Evolutionary conservation across 192 early-diverging fungal species (phyloP).

Genomic region (Coemansia sp.): DNA sequence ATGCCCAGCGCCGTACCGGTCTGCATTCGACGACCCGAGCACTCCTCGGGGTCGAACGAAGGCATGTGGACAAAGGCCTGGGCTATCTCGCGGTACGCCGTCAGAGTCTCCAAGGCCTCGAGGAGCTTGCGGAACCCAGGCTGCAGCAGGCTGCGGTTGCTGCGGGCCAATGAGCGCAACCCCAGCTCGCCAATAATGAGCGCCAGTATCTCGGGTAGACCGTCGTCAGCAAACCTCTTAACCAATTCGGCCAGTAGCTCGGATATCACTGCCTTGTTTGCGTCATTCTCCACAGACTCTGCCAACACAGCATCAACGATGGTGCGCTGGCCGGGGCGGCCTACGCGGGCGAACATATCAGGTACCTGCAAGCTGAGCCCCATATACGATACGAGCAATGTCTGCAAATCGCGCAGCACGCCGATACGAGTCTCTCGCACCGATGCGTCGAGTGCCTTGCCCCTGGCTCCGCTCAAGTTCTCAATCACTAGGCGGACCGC

Average conservation of each 20-base stretch:
- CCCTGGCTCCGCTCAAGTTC: constrained; percentile 48
- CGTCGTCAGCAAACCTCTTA: constrained; percentile 33
- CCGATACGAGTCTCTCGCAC: constrained; percentile 60
- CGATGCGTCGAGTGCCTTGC: constrained; percentile 55
- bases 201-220: constrained; percentile 35
- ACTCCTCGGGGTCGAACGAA: constrained; percentile 34
- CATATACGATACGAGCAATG: constrained; percentile 77
- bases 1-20: constrained; percentile 38
- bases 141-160: constrained; percentile 39
- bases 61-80: constrained; percentile 32
- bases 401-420: constrained; percentile 58
- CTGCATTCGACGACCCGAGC: constrained; percentile 34
- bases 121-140: constrained; percentile 47
- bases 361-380: constrained; percentile 80
- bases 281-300: neutral
- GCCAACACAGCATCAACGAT: constrained; percentile 25
- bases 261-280: neutral
- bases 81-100: constrained; percentile 17
- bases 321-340: constrained; percentile 12
- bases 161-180: constrained; percentile 20
- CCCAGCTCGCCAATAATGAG: constrained; percentile 33
- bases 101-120: constrained; percentile 33
- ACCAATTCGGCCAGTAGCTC: constrained; percentile 23
- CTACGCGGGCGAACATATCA: constrained; percentile 83
- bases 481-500: constrained; percentile 52